Base-by-base conservation (phyloP, 2,329 filamentous ascomycete genomes). In the Emydomyces testavorans region DNA sequence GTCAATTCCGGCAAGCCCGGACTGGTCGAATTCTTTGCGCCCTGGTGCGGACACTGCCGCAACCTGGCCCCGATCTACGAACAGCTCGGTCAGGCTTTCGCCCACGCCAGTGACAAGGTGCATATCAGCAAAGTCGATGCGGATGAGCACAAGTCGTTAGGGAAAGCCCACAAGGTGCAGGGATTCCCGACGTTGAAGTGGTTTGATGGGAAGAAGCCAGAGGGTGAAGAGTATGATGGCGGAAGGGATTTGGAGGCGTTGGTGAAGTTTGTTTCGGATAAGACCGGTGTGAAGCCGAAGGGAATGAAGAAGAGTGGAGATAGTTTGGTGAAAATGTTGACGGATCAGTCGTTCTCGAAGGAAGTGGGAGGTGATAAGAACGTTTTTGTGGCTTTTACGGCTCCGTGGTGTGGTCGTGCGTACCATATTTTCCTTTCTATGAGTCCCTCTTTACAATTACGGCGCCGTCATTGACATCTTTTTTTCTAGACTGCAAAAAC, bases 21-120 rank as follows among this genome's bases (percentile, higher is more conserved):
- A 0, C 81, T 98, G 21, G 88, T 96, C 59, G 89, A 96, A 68
- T 98, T 98, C 78, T 96, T 94, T 64, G 92, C 92, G 28, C 89
- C 90, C 20, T 98, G 92, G 92, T 98, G 92, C 63, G 93, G 92
- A 26, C 92, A 98, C 76, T 98, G 92, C 86, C 96, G 96, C 78
- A 94, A 73, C 62, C 83, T 98, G 28, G 92, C 92, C 13, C 93
- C 92, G 42, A 74, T 93, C 51, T 98, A 93, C 69, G 92, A 98
- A 66, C 85, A 98, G 64, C 80, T 98, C 36, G 92, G 80, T 39
- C 66, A 74, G 42, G 71, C 74, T 35, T 94, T 89, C 66, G 80
- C 83, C 55, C 80, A 77, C 60, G 80, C 80, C 55, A 71, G 87
- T 71, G 74, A 81, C 64, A 81, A 82, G 61, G 79, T 98, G 48